phyloP scores from a whole-genome alignment of 352 stramenopile species.

The Phytophthora boehmeriae region DNA sequence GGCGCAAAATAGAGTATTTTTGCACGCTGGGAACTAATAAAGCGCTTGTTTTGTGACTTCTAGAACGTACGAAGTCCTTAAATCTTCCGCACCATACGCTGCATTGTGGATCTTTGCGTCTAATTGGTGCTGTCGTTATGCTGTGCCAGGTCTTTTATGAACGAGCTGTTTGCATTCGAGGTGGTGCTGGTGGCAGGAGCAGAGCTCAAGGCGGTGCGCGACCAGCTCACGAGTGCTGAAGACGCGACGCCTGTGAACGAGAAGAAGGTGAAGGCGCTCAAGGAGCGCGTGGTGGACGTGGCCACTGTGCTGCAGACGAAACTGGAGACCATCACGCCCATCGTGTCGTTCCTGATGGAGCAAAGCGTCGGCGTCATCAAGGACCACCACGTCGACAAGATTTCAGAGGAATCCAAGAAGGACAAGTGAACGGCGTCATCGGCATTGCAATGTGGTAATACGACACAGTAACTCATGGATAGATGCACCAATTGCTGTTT shows the following conservation, averaged over 20 bases:
- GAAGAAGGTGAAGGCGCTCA: conserved; percentile 52
- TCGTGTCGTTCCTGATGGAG: conserved; percentile 63
- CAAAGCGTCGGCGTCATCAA: conserved; percentile 60
- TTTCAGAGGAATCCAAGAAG: conserved; percentile 45
- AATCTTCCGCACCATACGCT: not conserved
- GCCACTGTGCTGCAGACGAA: conserved; percentile 62
- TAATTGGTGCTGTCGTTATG: conserved; percentile 6
- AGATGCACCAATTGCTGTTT: conserved; percentile 11
- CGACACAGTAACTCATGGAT: no score
- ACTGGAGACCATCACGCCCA: conserved; percentile 57
- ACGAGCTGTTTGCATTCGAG: conserved; percentile 70
- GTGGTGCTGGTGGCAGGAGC: conserved; percentile 66
- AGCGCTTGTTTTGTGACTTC: conserved; percentile 2
- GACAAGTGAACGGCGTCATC: conserved; percentile 47
- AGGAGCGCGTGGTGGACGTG: conserved; percentile 60
- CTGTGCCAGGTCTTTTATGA: conserved; percentile 53
- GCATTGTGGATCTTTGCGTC: no score
- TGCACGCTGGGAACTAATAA: no score
- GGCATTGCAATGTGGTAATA: no score
- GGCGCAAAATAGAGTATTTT: no score
- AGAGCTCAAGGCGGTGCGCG: conserved; percentile 64
- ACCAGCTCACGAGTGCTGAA: conserved; percentile 54
- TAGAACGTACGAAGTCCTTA: conserved; percentile 46
- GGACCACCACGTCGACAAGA: conserved; percentile 23
- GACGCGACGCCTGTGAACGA: conserved; percentile 44